Percentiles rank a stretch among this genome's conserved stretches.
These are phyloP conservation scores for Luffa acutangula DNA, from an alignment of 306 rosid species.

Conservation along the genomic window DNA sequence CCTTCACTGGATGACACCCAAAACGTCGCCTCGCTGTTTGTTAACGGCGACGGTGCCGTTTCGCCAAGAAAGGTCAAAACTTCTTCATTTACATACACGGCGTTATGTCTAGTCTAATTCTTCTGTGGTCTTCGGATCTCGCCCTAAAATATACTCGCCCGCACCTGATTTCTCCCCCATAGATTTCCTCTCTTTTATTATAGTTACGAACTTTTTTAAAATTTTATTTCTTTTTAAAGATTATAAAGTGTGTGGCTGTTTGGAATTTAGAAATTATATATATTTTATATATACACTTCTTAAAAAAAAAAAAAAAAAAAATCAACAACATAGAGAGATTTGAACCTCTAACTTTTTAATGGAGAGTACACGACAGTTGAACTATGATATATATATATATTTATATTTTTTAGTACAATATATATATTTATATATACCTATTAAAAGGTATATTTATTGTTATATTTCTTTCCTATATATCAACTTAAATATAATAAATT, in stretches of 20 bases:
- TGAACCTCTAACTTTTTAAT: no score
- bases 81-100: neutral
- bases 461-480: neutral
- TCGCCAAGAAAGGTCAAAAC: neutral
- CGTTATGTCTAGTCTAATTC: neutral
- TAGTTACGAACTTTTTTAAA: neutral
- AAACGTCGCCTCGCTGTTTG: constrained; percentile 4
- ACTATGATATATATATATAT: no score
- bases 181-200: neutral
- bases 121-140: neutral
- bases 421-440: no score
- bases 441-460: neutral
- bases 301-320: no score
- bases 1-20: constrained; percentile 13
- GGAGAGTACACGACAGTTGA: no score
- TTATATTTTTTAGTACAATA: no score
- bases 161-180: neutral
- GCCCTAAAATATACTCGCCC: neutral
- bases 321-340: no score
- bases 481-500: no score
- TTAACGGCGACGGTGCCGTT: constrained; percentile 8
- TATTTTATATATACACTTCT: no score
- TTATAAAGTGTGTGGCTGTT: neutral
- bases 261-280: no score
- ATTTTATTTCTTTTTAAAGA: neutral